phyloP scores from a whole-genome alignment of 2,329 filamentous ascomycete species.

The Ophiostoma australiae region DNA sequence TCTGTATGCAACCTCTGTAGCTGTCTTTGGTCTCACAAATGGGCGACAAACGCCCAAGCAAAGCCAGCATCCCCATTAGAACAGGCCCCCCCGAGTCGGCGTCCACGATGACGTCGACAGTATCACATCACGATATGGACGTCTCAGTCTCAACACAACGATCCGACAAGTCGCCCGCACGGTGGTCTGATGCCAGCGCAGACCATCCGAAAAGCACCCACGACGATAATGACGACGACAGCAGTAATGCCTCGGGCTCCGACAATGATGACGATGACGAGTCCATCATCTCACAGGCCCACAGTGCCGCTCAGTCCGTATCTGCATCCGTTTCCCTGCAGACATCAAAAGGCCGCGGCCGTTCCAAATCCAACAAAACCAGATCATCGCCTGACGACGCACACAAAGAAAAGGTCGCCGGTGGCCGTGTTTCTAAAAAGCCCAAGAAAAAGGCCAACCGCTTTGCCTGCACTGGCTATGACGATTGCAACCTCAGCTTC shows the following conservation, averaged over 20 bases:
- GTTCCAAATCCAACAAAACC: neutral
- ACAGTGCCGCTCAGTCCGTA: constrained; percentile 3
- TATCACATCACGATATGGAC: neutral
- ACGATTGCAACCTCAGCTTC: constrained; percentile 89
- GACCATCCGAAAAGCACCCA: neutral
- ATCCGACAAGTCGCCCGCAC: neutral
- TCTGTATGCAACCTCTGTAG: neutral
- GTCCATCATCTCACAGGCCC: constrained; percentile 36
- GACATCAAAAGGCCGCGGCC: neutral
- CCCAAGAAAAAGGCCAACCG: constrained; percentile 89
- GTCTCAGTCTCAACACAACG: neutral
- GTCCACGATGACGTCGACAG: neutral
- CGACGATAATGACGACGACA: neutral
- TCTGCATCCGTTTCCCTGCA: neutral
- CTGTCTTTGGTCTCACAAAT: neutral
- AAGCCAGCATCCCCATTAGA: constrained; percentile 4
- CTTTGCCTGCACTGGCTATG: constrained; percentile 94
- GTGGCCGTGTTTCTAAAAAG: constrained; percentile 51
- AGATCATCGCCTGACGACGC: constrained; percentile 1
- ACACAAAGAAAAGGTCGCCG: constrained; percentile 31
- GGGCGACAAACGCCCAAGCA: constrained; percentile 11
- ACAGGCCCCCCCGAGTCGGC: constrained; percentile 7
- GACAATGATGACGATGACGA: constrained; percentile 60
- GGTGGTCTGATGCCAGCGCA: neutral
- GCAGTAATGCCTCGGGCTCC: constrained; percentile 21